These are phyloP conservation scores for Coemansia sp. DNA, from an alignment of 192 early-diverging fungal species.

Conservation along the genomic window DNA sequence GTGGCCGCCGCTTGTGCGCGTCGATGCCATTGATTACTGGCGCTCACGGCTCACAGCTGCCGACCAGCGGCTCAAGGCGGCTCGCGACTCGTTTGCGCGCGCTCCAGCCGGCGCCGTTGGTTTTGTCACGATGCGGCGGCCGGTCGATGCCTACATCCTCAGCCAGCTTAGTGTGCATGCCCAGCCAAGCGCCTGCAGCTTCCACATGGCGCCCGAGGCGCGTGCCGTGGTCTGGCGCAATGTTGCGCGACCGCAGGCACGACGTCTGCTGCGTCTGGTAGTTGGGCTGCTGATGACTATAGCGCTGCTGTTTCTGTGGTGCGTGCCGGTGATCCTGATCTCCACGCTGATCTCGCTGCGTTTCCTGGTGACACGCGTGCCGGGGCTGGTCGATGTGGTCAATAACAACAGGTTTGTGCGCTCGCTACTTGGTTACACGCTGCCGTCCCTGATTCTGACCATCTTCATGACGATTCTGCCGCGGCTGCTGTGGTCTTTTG, in stretches of 20 bases:
- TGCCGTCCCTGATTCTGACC: conserved; percentile 73
- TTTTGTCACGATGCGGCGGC: conserved; percentile 72
- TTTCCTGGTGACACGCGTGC: conserved; percentile 61
- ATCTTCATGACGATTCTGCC: conserved; percentile 71
- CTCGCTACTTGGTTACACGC: conserved; percentile 64
- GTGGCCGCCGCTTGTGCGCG: conserved; percentile 20
- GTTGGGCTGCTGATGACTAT: conserved; percentile 60
- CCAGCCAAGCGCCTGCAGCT: conserved; percentile 61
- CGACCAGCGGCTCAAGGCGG: conserved; percentile 53
- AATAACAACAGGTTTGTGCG: conserved; percentile 60
- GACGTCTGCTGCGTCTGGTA: conserved; percentile 59
- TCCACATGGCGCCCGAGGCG: conserved; percentile 71
- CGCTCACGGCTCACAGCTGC: conserved; percentile 55
- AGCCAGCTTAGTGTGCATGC: conserved; percentile 65
- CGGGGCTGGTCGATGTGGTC: conserved; percentile 60
- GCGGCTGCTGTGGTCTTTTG: conserved; percentile 58
- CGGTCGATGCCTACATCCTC: conserved; percentile 65
- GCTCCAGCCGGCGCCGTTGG: conserved; percentile 54
- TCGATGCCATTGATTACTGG: conserved; percentile 68
- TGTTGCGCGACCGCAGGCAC: conserved; percentile 58
- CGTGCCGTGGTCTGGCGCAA: conserved; percentile 73
- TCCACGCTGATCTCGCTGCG: conserved; percentile 69
- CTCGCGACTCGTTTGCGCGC: conserved; percentile 24
- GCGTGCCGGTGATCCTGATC: conserved; percentile 65
- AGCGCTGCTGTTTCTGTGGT: conserved; percentile 73